Conservation (phyloP, 768 basidiomycete species). For the Phlegmacium glaucopus region DNA sequence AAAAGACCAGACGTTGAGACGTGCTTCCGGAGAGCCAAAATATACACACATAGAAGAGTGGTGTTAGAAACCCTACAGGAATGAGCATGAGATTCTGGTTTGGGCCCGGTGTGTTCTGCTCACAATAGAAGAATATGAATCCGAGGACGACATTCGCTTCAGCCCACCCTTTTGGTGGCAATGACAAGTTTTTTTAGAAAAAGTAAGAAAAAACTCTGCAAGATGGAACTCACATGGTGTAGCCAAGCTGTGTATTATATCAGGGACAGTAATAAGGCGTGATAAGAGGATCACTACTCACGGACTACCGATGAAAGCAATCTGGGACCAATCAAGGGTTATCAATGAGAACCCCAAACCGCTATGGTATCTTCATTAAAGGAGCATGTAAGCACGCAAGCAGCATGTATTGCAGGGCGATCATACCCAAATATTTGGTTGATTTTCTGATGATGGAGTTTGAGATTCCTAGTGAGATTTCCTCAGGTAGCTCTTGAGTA, state of each 20-base stretch:
- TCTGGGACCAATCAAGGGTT: conserved; percentile 64
- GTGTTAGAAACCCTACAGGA: conserved; percentile 43
- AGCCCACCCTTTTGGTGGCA: conserved; percentile 56
- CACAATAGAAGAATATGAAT: conserved; percentile 66
- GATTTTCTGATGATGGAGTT: conserved; percentile 35
- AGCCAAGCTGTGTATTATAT: conserved; percentile 32
- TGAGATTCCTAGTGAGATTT: neutral
- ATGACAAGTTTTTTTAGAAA: neutral
- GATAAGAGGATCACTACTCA: conserved; percentile 25
- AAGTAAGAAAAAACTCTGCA: conserved; percentile 10
- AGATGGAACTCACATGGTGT: conserved; percentile 39
- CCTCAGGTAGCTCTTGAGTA: conserved; percentile 1
- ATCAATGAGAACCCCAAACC: conserved; percentile 51
- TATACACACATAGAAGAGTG: conserved; percentile 40
- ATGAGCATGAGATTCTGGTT: neutral
- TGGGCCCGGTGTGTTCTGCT: conserved; percentile 10
- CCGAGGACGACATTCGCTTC: conserved; percentile 65
- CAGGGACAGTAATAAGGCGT: conserved; percentile 5
- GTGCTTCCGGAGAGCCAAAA: neutral
- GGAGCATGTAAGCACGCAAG: neutral
- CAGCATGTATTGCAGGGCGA: neutral
- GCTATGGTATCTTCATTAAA: conserved; percentile 36
- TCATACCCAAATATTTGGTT: conserved; percentile 55
- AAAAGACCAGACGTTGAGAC: neutral
- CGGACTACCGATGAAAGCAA: conserved; percentile 68